These are phyloP conservation scores for Paracoccidioides brasiliensis DNA, from an alignment of 2,329 filamentous ascomycete species.

Conservation along the genomic window DNA sequence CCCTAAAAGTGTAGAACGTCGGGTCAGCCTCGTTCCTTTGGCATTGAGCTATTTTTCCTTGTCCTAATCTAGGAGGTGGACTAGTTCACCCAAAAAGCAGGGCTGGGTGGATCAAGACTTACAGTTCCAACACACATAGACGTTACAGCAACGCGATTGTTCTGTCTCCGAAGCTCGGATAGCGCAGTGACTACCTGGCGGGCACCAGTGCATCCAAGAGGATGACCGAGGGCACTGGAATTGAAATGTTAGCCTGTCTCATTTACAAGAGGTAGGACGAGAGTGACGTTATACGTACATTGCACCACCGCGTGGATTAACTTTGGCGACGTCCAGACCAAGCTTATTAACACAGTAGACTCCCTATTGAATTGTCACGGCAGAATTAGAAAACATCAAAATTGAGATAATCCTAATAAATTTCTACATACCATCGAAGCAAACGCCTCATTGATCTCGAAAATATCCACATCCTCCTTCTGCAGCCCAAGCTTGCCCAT, in stretches of 20 bases:
- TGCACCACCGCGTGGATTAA: slow-evolving; percentile 88
- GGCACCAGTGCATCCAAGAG: slow-evolving; percentile 78
- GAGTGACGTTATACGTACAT: slow-evolving; percentile 37
- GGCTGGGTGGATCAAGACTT: slow-evolving; percentile 41
- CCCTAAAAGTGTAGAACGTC: slow-evolving; percentile 16
- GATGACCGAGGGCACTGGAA: slow-evolving; percentile 68
- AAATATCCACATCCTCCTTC: slow-evolving; percentile 28
- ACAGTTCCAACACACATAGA: slow-evolving; percentile 89
- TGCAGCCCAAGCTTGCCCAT: slow-evolving; percentile 66
- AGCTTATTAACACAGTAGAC: slow-evolving; percentile 80
- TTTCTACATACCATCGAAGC: slow-evolving; percentile 41
- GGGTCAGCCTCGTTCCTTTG: not conserved
- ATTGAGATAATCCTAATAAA: too few relatives aligned
- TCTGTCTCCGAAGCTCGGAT: slow-evolving; percentile 69
- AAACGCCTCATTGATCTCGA: slow-evolving; percentile 71
- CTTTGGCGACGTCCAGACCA: slow-evolving; percentile 63
- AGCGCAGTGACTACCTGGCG: slow-evolving; percentile 80
- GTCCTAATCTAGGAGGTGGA: not conserved
- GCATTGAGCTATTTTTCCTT: not conserved
- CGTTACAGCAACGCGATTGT: slow-evolving; percentile 70
- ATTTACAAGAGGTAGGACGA: not conserved
- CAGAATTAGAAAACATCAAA: too few relatives aligned
- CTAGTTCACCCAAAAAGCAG: not conserved
- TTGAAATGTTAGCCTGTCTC: not conserved
- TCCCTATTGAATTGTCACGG: slow-evolving; percentile 45